A percentile compares a stretch with the other conserved stretches of the same genome.
Conservation (phyloP, 805 yeast genomes). For the Candida orba region DNA sequence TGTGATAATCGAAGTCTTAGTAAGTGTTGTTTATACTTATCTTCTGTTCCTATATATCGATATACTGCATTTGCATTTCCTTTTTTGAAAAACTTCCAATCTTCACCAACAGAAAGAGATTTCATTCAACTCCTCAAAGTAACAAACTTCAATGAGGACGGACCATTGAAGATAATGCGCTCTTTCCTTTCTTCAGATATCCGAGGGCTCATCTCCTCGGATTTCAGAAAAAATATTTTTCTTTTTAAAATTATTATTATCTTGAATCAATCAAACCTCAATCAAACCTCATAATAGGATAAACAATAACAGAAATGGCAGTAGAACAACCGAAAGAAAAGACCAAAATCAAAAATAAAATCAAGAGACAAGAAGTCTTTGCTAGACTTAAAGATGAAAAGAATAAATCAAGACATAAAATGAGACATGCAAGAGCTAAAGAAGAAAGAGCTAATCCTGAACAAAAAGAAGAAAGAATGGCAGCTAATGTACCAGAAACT, state of each 20-base stretch:
- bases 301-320: constrained; percentile 10
- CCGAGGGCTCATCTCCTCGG: constrained; percentile 15
- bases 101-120: constrained; percentile 1
- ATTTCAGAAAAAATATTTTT: constrained; percentile 5
- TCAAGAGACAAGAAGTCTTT: constrained; percentile 70
- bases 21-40: constrained; percentile 25
- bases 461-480: constrained; percentile 68
- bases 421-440: constrained; percentile 76
- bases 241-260: too few relatives aligned
- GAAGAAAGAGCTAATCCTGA: constrained; percentile 83
- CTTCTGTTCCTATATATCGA: constrained; percentile 31
- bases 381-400: constrained; percentile 67
- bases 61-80: constrained; percentile 46
- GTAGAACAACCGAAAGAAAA: constrained; percentile 22
- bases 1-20: constrained; percentile 26
- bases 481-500: constrained; percentile 22
- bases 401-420: constrained; percentile 69
- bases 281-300: neutral
- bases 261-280: too few relatives aligned
- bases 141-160: neutral
- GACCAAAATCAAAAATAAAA: constrained; percentile 62
- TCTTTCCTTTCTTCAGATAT: neutral
- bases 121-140: neutral
- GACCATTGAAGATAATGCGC: too few relatives aligned
- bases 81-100: constrained; percentile 39